Evolutionary conservation across 345 rosid species (phyloP), one percentile per base, ranked within the genome.

Genomic region (Syzygium jambos): DNA sequence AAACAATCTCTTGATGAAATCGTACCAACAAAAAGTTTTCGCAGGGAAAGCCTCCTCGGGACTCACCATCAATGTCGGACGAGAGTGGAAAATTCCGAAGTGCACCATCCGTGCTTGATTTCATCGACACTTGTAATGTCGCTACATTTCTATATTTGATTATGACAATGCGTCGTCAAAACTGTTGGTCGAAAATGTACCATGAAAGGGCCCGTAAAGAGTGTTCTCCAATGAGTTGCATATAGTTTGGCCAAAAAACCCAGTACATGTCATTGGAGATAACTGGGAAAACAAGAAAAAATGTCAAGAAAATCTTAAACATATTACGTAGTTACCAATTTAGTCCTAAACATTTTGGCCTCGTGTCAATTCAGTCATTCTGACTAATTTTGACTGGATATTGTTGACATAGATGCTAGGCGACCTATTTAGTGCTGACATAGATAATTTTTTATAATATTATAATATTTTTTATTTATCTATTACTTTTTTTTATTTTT

Each of bases 31-130:
- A 34, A 16, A 30, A 4, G 13, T 34, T 34, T 17, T 17, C 1
- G 9, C 59, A 2, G 4, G 11, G 22, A 4, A 30, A 9, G 2
- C 17, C 19, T 68, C 25, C 6, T 34, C 3, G 11, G 2, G 19
- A 30, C 6, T 0, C 1, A 0, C 1, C 0, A 1, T 0, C 21
- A 16, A 8, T 3, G 12, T 16, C 12, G 1, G 0, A 7, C 21
- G 5, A 2, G 3, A 16, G 7, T 30, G 3, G 23, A 30, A 34
- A 17, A 34, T 17, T 4, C 5, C 0, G 11, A 68, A 21, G 3
- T 34, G 11, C 78, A 68, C 12, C 12, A 0, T 43, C 46, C 46
- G 5, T 9, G 13, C 7, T 68, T 1, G 0, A 34, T 68, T 68
- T 4, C 41, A 68, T 68, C 0, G 14, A 17, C 25, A 34, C 43